phyloP scores from a whole-genome alignment of 208 protist genomes.

The Leptomonas pyrrhocoris region DNA sequence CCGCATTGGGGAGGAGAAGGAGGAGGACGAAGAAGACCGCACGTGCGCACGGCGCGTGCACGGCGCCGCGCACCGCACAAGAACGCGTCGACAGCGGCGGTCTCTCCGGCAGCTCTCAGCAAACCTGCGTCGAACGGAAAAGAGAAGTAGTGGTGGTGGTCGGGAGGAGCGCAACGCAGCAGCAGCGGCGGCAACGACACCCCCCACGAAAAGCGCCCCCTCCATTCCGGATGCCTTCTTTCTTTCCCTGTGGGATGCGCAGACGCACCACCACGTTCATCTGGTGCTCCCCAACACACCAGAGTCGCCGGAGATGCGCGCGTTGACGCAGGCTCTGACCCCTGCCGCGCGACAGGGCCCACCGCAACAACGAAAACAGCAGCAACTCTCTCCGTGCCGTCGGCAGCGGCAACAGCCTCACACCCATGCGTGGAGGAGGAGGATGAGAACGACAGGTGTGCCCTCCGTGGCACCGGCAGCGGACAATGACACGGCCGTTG shows the following conservation, averaged over 20 bases:
- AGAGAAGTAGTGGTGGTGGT: no score
- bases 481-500: background rate
- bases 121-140: no score
- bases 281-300: slow-evolving; percentile 58
- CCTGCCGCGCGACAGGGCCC: background rate
- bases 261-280: slow-evolving; percentile 48
- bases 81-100: no score
- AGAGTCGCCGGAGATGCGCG: slow-evolving; percentile 6
- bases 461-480: no score
- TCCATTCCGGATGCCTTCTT: slow-evolving; percentile 58
- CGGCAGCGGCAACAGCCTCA: background rate
- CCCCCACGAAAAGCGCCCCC: background rate
- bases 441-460: no score
- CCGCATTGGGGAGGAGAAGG: no score
- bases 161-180: background rate
- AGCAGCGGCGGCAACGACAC: background rate
- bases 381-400: background rate
- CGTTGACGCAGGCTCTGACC: slow-evolving; percentile 6
- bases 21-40: background rate
- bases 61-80: no score
- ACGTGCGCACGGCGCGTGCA: background rate
- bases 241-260: slow-evolving; percentile 48
- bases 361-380: background rate
- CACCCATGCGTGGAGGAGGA: background rate
- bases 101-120: no score